phyloP scores from a whole-genome alignment of 495 filamentous ascomycete species.

The Achaetomiella virescens region DNA sequence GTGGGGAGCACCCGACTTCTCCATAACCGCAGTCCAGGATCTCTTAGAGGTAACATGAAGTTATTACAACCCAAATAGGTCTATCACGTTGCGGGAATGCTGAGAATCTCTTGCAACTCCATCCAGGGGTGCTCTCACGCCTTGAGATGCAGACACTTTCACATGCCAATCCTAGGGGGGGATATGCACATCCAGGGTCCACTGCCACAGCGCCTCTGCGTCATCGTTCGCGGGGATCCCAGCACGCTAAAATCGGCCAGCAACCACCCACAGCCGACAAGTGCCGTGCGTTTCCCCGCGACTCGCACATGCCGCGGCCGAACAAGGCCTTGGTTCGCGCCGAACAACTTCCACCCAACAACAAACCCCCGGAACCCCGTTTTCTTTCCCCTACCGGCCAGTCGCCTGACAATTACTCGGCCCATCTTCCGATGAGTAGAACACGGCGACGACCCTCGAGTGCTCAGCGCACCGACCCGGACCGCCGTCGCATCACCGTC shows the following conservation, averaged over 20 bases:
- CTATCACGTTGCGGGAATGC: no score
- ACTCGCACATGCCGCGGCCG: slow-evolving; percentile 1
- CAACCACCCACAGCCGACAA: slow-evolving; percentile 19
- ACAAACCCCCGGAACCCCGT: background rate
- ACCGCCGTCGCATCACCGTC: slow-evolving; percentile 1
- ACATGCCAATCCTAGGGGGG: slow-evolving; percentile 1
- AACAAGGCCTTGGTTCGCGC: background rate
- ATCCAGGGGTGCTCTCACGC: no score
- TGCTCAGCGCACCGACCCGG: slow-evolving; percentile 19
- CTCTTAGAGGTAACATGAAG: no score
- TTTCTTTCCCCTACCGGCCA: background rate
- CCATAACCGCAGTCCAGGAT: no score
- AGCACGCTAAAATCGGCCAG: background rate
- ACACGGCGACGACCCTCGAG: background rate
- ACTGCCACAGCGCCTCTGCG: slow-evolving; percentile 5
- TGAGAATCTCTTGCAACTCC: no score
- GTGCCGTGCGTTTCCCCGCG: slow-evolving; percentile 18
- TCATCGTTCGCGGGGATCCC: slow-evolving; percentile 11
- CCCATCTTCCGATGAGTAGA: slow-evolving; percentile 13
- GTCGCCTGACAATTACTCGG: background rate
- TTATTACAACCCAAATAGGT: no score
- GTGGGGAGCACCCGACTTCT: no score
- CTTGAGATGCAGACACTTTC: no score
- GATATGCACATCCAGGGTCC: background rate
- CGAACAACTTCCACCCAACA: background rate